Evolutionary conservation across 768 basidiomycete genomes (phyloP).

Genomic region (Mycena floridula): DNA sequence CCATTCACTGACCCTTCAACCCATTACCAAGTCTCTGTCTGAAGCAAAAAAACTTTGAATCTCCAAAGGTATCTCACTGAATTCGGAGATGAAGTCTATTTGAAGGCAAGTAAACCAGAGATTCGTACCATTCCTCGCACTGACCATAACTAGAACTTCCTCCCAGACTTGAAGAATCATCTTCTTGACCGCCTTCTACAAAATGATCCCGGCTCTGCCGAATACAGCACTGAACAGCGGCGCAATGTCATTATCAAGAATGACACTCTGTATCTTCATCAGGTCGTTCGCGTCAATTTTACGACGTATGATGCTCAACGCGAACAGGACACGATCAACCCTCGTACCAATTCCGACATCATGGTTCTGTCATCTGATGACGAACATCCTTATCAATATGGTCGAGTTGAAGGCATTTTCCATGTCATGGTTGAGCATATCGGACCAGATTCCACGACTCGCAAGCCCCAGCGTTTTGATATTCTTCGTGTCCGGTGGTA

Average conservation of each 20-base stretch:
- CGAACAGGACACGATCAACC: too few relatives aligned
- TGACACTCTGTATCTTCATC: slow-evolving; percentile 21
- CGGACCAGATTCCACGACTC: too few relatives aligned
- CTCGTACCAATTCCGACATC: too few relatives aligned
- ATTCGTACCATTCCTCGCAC: slow-evolving; percentile 1
- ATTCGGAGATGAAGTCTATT: slow-evolving; percentile 18
- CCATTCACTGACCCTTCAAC: slow-evolving; percentile 2
- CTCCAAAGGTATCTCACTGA: neutral
- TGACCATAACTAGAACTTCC: slow-evolving; percentile 18
- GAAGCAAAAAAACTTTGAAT: slow-evolving; percentile 1
- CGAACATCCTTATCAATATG: too few relatives aligned
- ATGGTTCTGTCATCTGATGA: too few relatives aligned
- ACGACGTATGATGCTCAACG: too few relatives aligned
- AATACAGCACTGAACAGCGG: slow-evolving; percentile 15
- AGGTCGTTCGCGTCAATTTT: too few relatives aligned
- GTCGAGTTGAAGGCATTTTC: too few relatives aligned
- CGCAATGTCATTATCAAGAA: slow-evolving; percentile 5
- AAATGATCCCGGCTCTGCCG: slow-evolving; percentile 12
- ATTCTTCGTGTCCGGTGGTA: too few relatives aligned
- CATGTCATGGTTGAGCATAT: too few relatives aligned
- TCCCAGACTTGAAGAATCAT: slow-evolving; percentile 21
- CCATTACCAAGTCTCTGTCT: slow-evolving; percentile 9
- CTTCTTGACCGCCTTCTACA: slow-evolving; percentile 19
- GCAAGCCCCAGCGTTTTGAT: too few relatives aligned
- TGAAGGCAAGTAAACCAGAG: slow-evolving; percentile 15